Base-by-base conservation (phyloP, 306 rosid genomes). In the Dryas octopetala region DNA sequence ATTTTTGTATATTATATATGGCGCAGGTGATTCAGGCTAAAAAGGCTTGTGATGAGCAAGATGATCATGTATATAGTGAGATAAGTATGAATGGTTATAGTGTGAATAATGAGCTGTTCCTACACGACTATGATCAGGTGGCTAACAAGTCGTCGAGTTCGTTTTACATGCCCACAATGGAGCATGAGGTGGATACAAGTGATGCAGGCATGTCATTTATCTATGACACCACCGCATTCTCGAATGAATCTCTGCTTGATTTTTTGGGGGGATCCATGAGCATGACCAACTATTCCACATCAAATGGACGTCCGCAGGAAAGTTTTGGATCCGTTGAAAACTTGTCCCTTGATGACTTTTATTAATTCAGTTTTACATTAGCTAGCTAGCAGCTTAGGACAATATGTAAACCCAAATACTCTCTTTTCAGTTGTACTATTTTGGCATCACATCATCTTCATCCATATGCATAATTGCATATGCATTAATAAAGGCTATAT, bases 301-400 rank as follows among this genome's bases (percentile, higher is more conserved):
- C 85, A 62, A 66, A 66, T 59, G 92, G 90, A 63, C 78, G 84
- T 66, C 78, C 81, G 60, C 71, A 74, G 59, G 98, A 90, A 67
- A 85, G 82, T 44, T 91, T 94, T 53, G 96, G 95, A 1, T 89
- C 98, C 4, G 95, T 90, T 7, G 98, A 94, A 52, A 91, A 88
- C 82, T 78, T 94, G 71, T 90, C 95, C 38, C 91, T 94, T 8
- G 98, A 94, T 40, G 97, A 94, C 84, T 91, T 86, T 85, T 90
- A 88, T 65, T 89, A 55, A 86, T 32, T 32, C 38, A 32, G 38
- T 32, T 32, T 32, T 32, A 23, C 23, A 23, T 23, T 23, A 23
- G 23, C 23, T 23, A 23, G 23, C 23, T 23, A 23, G 23, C 23
- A 23, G 23, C 23, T 23, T 23, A 23, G 23, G 23, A 23, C 23